Percentiles rank a stretch among this genome's conserved stretches.
phyloP scores from a whole-genome alignment of 2,329 filamentous ascomycete species.

The Epichloe baconii region DNA sequence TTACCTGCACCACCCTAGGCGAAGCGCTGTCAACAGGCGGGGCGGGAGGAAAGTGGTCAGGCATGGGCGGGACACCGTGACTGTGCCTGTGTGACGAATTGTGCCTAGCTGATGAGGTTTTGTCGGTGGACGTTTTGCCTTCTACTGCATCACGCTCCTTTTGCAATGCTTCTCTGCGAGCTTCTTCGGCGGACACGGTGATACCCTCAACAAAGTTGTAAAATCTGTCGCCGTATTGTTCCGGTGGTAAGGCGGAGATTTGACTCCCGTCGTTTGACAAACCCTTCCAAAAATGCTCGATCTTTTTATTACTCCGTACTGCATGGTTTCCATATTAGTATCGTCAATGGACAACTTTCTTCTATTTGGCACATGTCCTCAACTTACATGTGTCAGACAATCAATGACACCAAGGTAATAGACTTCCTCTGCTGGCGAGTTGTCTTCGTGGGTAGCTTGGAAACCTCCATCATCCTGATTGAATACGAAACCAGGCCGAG shows the following conservation, averaged over 20 bases:
- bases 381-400: constrained; percentile 85
- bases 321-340: constrained; percentile 4
- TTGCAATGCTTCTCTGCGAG: constrained; percentile 47
- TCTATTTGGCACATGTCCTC: not conserved
- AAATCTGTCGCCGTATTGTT: constrained; percentile 87
- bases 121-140: constrained; percentile 16
- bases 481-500: constrained; percentile 63
- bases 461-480: constrained; percentile 92
- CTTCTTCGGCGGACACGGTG: constrained; percentile 82
- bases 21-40: constrained; percentile 17
- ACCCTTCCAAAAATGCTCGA: constrained; percentile 96
- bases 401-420: constrained; percentile 99
- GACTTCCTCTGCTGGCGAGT: constrained; percentile 73
- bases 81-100: constrained; percentile 21
- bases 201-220: constrained; percentile 82
- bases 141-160: constrained; percentile 47
- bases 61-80: constrained; percentile 29
- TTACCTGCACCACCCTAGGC: constrained; percentile 27
- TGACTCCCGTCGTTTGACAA: constrained; percentile 69
- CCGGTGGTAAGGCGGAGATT: constrained; percentile 84
- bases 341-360: not conserved
- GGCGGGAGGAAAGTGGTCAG: constrained; percentile 31
- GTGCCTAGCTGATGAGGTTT: constrained; percentile 24
- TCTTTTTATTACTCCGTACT: constrained; percentile 94
- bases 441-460: constrained; percentile 82